Evolutionary conservation across 1,284 basidiomycete species (phyloP), one percentile per base, ranked within the genome.

Genomic region (Inonotus hispidus): DNA sequence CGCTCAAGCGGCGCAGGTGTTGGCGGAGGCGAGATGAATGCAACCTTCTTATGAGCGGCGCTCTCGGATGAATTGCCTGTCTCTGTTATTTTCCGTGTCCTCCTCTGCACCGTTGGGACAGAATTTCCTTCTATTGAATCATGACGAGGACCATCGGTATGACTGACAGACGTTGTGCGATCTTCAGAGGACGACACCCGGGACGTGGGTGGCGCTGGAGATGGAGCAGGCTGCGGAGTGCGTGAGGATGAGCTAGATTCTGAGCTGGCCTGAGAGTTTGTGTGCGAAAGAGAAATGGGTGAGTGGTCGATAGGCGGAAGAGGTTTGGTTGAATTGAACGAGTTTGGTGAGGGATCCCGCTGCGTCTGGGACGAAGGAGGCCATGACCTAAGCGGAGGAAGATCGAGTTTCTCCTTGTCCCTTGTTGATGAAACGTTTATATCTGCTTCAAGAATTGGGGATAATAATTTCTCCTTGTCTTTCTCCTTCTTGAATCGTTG

Each of bases 21-120:
- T 32, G 82, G 87, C 47, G 87, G 84, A 45, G 88, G 89, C 25
- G 89, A 90, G 67, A 89, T 79, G 74, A 92, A 92, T 25, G 90
- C 90, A 57, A 92, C 90, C 74, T 91, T 91, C 78, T 92, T 92
- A 68, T 82, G 83, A 32, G 82, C 76, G 65, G 45, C 45, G 29
- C 45, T 84, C 62, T 66, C 73, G 29, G 65, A 49, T 39, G 59
- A 60, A 23, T 56, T 83, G 50, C 57, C 64, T 67, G 45, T 74
- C 66, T 82, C 80, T 54, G 77, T 74, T 45, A 73, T 74, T 71
- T 83, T 87, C 68, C 83, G 79, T 21, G 81, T 80, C 66, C 74
- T 80, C 66, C 74, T 80, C 38, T 80, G 78, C 29, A 75, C 77
- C 53, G 80, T 69, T 8, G 53, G 76, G 56, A 85, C 83, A 49